Conservation (phyloP, 495 filamentous ascomycete species). For the Pseudevernia furfuracea region DNA sequence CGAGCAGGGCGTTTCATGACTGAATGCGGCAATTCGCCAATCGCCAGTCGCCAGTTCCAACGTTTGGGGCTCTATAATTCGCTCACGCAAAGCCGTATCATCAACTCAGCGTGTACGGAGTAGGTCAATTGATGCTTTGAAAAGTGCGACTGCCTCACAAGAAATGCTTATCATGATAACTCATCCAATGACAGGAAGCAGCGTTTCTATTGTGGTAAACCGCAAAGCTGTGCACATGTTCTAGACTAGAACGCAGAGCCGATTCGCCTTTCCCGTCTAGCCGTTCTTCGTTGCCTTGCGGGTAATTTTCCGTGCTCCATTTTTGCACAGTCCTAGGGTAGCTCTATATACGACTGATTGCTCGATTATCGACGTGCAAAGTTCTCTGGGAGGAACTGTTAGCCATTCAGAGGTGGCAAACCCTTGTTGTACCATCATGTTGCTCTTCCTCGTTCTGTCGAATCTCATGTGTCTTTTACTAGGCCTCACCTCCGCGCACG, state of each 20-base stretch:
- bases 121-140: not conserved
- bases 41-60: no score
- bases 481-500: not conserved
- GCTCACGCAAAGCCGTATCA: not conserved
- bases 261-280: not conserved
- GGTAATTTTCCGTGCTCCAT: not conserved
- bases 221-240: not conserved
- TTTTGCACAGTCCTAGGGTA: not conserved
- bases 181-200: not conserved
- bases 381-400: not conserved
- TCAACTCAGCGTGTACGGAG: no score
- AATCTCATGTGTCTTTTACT: not conserved
- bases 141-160: not conserved
- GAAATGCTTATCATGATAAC: not conserved
- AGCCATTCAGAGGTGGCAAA: not conserved
- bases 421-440: not conserved
- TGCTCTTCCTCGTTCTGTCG: not conserved
- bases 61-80: not conserved
- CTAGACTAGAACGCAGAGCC: no score
- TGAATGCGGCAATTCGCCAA: not conserved
- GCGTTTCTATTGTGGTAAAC: not conserved
- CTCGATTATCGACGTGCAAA: not conserved
- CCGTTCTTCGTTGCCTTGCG: not conserved
- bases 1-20: not conserved
- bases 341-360: constrained; percentile 2